Evolutionary conservation across 805 yeast species (phyloP), one percentile per base, ranked within the genome.

Genomic region (Zygotorulaspora danielsina): DNA sequence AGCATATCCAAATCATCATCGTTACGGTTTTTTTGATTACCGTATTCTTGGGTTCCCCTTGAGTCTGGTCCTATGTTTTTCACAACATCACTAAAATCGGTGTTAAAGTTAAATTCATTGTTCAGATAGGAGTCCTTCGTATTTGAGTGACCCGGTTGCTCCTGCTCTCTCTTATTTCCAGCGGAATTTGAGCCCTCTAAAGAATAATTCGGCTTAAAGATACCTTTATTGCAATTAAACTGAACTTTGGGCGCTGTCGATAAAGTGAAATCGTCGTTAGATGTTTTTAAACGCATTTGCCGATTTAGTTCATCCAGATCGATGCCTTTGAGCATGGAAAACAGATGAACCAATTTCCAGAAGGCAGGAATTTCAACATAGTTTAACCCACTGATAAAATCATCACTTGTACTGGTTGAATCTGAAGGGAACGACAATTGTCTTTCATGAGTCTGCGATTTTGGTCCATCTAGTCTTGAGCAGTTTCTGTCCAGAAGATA

Each of bases 251-350:
- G 41, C 26, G 53, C 34, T 2, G 61, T 63, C 3, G 63, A 61
- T 6, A 57, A 39, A 19, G 49, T 40, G 27, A 51, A 48, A 6
- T 50, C 49, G 33, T 49, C 50, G 18, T 48, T 32, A 10, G 38
- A 34, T 29, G 50, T 36, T 31, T 32, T 48, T n/a, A 47, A 18
- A 16, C 50, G 51, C 15, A 59, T 22, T 11, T 42, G 35, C 36
- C 55, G 49, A 40, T 61, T 51, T 9, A 61, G 27, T 35, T 54
- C 61, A 41, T 59, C 64, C n/a, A 62, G 39, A 41, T 62, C 64
- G 11, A 62, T 50, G 11, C 64, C 65, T 10, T 41, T 36, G 24
- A 53, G 39, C 59, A 62, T 52, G 8, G 66, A 65, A 5, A 62
- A 26, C 5, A 17, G 22, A 32, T 61, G 65, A 11, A 58, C 17